A percentile compares a stretch with the other conserved stretches of the same genome.
Conservation (phyloP, 2,329 filamentous ascomycete species). For the Coniochaeta sp. region DNA sequence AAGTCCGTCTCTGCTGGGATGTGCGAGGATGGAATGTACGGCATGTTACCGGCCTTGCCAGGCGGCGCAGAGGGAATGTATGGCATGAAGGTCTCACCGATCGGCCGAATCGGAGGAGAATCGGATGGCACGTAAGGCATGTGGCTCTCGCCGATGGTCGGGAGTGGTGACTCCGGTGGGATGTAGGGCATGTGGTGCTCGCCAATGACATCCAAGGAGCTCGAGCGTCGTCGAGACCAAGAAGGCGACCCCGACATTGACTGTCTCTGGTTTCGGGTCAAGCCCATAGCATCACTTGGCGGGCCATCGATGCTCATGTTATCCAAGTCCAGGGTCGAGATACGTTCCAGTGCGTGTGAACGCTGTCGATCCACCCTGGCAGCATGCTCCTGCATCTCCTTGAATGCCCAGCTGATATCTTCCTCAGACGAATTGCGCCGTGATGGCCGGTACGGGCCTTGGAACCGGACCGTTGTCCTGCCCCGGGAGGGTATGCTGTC, state of each 20-base stretch:
- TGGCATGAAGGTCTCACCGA: conserved; percentile 23
- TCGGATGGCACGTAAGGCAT: conserved; percentile 16
- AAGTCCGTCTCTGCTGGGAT: conserved; percentile 34
- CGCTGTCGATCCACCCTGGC: background rate
- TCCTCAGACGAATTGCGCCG: conserved; percentile 56
- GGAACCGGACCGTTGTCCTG: conserved; percentile 18
- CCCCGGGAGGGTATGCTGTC: conserved; percentile 33
- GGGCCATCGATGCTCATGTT: conserved; percentile 26
- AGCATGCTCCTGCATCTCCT: conserved; percentile 73
- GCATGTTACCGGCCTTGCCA: conserved; percentile 18
- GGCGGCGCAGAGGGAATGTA: conserved; percentile 20
- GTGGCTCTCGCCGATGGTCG: conserved; percentile 18
- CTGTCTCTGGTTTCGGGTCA: conserved; percentile 20
- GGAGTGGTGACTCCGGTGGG: conserved; percentile 17
- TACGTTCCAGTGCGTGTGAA: conserved; percentile 25
- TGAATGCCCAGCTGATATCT: conserved; percentile 63
- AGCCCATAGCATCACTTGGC: conserved; percentile 24
- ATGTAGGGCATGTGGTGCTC: conserved; percentile 23
- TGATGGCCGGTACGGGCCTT: conserved; percentile 17
- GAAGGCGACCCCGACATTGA: conserved; percentile 23
- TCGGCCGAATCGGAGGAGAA: conserved; percentile 16
- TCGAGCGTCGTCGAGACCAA: conserved; percentile 13
- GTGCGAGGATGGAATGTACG: conserved; percentile 20
- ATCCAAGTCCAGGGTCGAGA: conserved; percentile 22
- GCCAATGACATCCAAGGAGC: conserved; percentile 19